Conservation (phyloP, 768 basidiomycete species). For the Pisolithus sp. region DNA sequence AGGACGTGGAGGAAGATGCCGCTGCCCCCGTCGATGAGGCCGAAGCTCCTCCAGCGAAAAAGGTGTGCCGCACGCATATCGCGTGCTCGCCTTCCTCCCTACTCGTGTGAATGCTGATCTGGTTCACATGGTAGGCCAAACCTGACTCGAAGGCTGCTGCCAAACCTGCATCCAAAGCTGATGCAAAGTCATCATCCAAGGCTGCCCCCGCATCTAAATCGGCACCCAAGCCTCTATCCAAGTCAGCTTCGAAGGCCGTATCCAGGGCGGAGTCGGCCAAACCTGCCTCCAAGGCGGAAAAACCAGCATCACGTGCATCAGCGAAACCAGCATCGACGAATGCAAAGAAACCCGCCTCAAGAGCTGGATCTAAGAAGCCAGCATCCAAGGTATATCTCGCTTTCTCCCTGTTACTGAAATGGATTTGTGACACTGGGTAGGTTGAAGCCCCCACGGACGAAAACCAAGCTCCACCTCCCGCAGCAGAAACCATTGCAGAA, state of each 20-base stretch:
- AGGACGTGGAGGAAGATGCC: constrained; percentile 31
- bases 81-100: not conserved
- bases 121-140: constrained; percentile 31
- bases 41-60: constrained; percentile 56
- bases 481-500: constrained; percentile 49
- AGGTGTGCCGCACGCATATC: constrained; percentile 34
- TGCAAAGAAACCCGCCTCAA: constrained; percentile 48
- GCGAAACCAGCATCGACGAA: constrained; percentile 40
- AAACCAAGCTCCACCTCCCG: constrained; percentile 33
- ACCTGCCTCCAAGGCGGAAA: constrained; percentile 36
- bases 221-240: constrained; percentile 11
- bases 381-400: constrained; percentile 44
- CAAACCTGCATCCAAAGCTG: constrained; percentile 13
- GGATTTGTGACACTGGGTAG: constrained; percentile 9
- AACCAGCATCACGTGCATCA: constrained; percentile 34
- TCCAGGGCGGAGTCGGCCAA: constrained; percentile 30
- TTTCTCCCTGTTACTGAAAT: not conserved
- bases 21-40: constrained; percentile 32
- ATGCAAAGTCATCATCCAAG: constrained; percentile 31
- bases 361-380: constrained; percentile 58
- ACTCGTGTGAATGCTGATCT: not conserved
- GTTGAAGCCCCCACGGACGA: constrained; percentile 32
- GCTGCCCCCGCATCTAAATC: constrained; percentile 32
- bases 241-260: constrained; percentile 4
- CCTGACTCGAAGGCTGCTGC: constrained; percentile 27